Percentiles rank a stretch among this genome's conserved stretches.
Evolutionary conservation across 2,329 filamentous ascomycete species (phyloP).

Genomic region (Aspergillus pseudoterreus): DNA sequence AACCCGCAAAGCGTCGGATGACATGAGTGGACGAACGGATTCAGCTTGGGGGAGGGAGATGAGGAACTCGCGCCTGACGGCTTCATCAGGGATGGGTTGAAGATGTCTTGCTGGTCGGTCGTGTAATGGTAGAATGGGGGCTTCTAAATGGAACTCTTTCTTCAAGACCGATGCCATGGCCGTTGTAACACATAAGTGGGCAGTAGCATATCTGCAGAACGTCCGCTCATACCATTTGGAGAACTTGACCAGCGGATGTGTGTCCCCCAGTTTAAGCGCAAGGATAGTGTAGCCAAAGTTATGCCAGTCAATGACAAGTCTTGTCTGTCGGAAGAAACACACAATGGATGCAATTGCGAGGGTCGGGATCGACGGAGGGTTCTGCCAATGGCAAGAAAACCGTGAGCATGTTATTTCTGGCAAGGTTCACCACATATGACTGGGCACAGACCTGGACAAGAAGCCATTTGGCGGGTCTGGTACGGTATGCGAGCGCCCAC

Average conservation of each 20-base stretch:
- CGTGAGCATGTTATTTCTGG: slow-evolving; percentile 5
- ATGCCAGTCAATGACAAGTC: slow-evolving; percentile 93
- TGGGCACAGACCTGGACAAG: slow-evolving; percentile 64
- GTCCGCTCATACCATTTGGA: slow-evolving; percentile 73
- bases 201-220: slow-evolving; percentile 65
- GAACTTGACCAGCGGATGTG: slow-evolving; percentile 71
- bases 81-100: slow-evolving; percentile 58
- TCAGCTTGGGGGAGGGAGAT: slow-evolving; percentile 61
- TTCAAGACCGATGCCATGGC: slow-evolving; percentile 78
- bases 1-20: slow-evolving; percentile 59
- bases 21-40: slow-evolving; percentile 56
- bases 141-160: slow-evolving; percentile 61
- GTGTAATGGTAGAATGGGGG: slow-evolving; percentile 69
- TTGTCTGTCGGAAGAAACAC: slow-evolving; percentile 72
- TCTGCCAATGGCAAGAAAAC: slow-evolving; percentile 51
- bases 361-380: slow-evolving; percentile 91
- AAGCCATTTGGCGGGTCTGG: slow-evolving; percentile 75
- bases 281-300: slow-evolving; percentile 98
- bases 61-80: slow-evolving; percentile 59
- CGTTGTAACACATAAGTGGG: slow-evolving; percentile 82
- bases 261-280: slow-evolving; percentile 58
- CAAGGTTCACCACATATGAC: no score
- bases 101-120: slow-evolving; percentile 84
- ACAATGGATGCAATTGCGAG: slow-evolving; percentile 70
- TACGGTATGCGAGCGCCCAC: slow-evolving; percentile 67